Conservation (phyloP, 345 rosid species). For the Crucihimalaya himalaica region DNA sequence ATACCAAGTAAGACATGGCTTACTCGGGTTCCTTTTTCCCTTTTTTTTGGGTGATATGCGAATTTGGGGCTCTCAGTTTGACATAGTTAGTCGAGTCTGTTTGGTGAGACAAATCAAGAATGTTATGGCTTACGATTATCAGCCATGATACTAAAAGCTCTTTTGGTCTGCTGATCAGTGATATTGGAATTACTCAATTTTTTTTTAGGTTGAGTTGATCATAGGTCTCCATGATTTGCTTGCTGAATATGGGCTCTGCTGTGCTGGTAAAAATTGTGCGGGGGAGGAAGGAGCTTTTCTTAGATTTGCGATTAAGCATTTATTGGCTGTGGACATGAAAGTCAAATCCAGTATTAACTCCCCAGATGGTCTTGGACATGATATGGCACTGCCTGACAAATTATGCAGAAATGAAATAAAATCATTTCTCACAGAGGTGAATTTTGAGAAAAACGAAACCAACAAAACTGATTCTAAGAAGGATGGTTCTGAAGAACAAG, state of each 20-base stretch:
- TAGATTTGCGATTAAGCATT: slow-evolving; percentile 92
- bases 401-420: slow-evolving; percentile 43
- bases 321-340: slow-evolving; percentile 88
- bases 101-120: slow-evolving; percentile 12
- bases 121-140: neutral
- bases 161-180: slow-evolving; percentile 25
- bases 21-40: neutral
- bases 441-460: slow-evolving; percentile 44
- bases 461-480: slow-evolving; percentile 39
- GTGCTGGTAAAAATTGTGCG: slow-evolving; percentile 70
- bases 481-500: slow-evolving; percentile 46
- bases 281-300: slow-evolving; percentile 94
- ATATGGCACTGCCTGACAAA: slow-evolving; percentile 46
- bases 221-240: slow-evolving; percentile 87
- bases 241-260: slow-evolving; percentile 93
- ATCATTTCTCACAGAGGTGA: slow-evolving; percentile 42
- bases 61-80: slow-evolving; percentile 6
- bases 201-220: slow-evolving; percentile 76
- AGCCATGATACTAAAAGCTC: slow-evolving; percentile 19
- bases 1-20: slow-evolving; percentile 61
- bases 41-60: neutral
- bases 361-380: slow-evolving; percentile 44
- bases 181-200: slow-evolving; percentile 25
- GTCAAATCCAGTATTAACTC: slow-evolving; percentile 66
- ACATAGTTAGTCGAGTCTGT: slow-evolving; percentile 15